Base-by-base conservation (phyloP, 225 moss, liverwort and hornwort genomes). In the Takakia lepidozioides region DNA sequence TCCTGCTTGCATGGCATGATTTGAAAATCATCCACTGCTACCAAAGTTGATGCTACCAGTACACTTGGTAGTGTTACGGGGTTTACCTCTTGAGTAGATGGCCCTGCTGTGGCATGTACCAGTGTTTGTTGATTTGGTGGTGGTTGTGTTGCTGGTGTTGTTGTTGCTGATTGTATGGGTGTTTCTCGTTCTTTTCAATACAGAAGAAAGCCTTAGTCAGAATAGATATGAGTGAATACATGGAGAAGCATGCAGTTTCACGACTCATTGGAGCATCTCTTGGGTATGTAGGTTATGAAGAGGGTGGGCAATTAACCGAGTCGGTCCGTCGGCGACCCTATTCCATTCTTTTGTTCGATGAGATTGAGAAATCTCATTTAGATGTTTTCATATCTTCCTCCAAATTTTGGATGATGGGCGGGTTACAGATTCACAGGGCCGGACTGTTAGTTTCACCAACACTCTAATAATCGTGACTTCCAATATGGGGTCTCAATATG, bases 261-360 rank as follows among this genome's bases (percentile, higher is more conserved):
- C 69, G 67, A 59, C 54, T 74, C 8, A 74, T 70, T 23, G 80
- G 80, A 2, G 61, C 74, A 2, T 59, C 74, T 18, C 74, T 70
- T 41, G 74, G 79, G 24, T 53, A 62, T 29, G 17, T 62, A 10
- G 78, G 78, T 11, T 54, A 73, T 40, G 61, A 60, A 29, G 78
- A 79, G 19, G 73, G 78, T 34, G 79, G 79, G 27, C 74, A 74
- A 43, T 52, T 80, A 13, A 80, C 74, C 4, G 58, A 64, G 28
- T 61, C 71, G 3, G 74, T 80, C 5, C 57, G 27, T 16, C 23
- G 60, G 56, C 62, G 65, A 48, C 70, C 74, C 18, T 63, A 70
- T 32, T 63, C 79, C 1, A 75, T 80, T 5, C 43, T 60, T 22
- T 59, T 69, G 11, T 63, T 66, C 23, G 71, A 58, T 25, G 60